A percentile compares a stretch with the other conserved stretches of the same genome.
These are phyloP conservation scores for Xerocomellus amylosporus DNA, from an alignment of 768 basidiomycete species.

Conservation along the genomic window DNA sequence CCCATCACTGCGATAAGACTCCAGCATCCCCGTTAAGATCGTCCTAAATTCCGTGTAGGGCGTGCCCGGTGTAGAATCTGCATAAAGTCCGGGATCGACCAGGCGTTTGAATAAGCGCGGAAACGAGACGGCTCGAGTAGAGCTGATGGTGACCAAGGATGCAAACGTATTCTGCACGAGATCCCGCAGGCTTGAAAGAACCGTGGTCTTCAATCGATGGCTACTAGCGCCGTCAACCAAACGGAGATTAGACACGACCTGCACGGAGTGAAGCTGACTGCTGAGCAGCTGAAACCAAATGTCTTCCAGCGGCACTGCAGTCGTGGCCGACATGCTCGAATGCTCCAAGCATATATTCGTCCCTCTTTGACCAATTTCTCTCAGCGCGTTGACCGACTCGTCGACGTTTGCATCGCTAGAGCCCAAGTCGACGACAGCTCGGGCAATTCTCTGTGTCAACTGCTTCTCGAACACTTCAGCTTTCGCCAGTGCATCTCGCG, in stretches of 20 bases:
- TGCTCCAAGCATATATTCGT: conserved; percentile 68
- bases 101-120: conserved; percentile 90
- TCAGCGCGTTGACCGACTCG: conserved; percentile 47
- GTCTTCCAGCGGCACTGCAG: conserved; percentile 62
- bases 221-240: conserved; percentile 20
- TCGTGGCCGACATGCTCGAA: conserved; percentile 44
- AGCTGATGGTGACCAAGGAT: conserved; percentile 79
- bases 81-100: conserved; percentile 64
- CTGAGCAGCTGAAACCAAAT: conserved; percentile 87
- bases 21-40: conserved; percentile 93
- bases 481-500: conserved; percentile 63
- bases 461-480: conserved; percentile 56
- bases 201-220: conserved; percentile 20
- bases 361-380: conserved; percentile 57
- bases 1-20: conserved; percentile 88
- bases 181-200: conserved; percentile 55
- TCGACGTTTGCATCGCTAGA: conserved; percentile 25
- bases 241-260: conserved; percentile 54
- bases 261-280: conserved; percentile 78
- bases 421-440: conserved; percentile 30
- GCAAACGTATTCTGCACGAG: conserved; percentile 84
- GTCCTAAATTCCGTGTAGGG: conserved; percentile 89
- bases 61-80: conserved; percentile 50
- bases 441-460: conserved; percentile 45
- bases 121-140: conserved; percentile 79